phyloP scores from a whole-genome alignment of 2,329 filamentous ascomycete genomes.

The Alternaria incomplexa region DNA sequence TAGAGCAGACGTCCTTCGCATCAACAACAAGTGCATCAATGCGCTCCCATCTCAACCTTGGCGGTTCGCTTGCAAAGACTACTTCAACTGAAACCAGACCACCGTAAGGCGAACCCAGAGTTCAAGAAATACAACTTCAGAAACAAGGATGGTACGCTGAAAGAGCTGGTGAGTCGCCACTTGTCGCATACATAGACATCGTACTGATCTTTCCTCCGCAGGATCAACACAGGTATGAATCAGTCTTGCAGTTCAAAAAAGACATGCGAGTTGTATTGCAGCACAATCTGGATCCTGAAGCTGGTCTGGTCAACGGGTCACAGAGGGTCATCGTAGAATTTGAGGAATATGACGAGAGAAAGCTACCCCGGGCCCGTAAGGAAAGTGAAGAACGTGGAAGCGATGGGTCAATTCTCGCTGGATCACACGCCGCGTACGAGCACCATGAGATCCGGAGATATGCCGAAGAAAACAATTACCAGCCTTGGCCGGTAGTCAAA shows the following conservation, averaged over 20 bases:
- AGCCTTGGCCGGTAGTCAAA: slow-evolving; percentile 58
- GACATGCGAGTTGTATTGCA: slow-evolving; percentile 62
- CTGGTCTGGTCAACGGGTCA: slow-evolving; percentile 43
- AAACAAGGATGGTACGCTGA: not conserved
- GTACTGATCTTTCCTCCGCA: not conserved
- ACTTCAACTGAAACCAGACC: slow-evolving; percentile 48
- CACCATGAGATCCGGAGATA: slow-evolving; percentile 50
- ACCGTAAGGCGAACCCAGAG: slow-evolving; percentile 19
- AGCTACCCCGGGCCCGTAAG: slow-evolving; percentile 26
- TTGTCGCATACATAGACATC: not conserved
- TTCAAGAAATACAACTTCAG: not conserved
- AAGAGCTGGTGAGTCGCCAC: not conserved
- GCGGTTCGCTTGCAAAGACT: slow-evolving; percentile 48
- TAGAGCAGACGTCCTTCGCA: slow-evolving; percentile 31
- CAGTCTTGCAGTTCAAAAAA: slow-evolving; percentile 54
- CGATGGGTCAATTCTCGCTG: slow-evolving; percentile 28
- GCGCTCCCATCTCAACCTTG: slow-evolving; percentile 31
- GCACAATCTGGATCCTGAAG: slow-evolving; percentile 53
- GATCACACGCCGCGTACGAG: slow-evolving; percentile 47
- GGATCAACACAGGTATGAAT: slow-evolving; percentile 56
- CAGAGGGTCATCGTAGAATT: slow-evolving; percentile 45
- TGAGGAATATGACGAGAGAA: slow-evolving; percentile 40
- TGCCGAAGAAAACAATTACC: slow-evolving; percentile 37
- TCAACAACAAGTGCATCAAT: slow-evolving; percentile 44
- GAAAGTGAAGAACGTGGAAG: not conserved